Evolutionary conservation across 192 early-diverging fungal genomes (phyloP).

Genomic region (Globomyces pollinis-pini): DNA sequence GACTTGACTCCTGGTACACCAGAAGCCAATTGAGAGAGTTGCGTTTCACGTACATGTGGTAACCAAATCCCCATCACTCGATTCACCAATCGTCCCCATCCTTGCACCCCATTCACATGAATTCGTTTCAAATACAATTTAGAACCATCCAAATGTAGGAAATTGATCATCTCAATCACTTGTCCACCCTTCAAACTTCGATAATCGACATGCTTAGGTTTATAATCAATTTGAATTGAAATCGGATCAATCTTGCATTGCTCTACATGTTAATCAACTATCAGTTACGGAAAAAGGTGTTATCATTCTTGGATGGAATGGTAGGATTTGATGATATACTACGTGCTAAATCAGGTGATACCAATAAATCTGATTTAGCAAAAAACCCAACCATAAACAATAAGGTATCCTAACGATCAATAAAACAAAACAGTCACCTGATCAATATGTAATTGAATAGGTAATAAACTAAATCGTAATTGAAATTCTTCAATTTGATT

Average conservation of each 20-base stretch:
- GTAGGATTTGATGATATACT: too few relatives aligned
- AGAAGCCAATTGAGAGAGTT: constrained; percentile 80
- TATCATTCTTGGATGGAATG: too few relatives aligned
- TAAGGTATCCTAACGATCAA: constrained; percentile 85
- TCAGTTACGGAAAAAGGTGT: constrained; percentile 26
- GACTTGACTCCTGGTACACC: constrained; percentile 85
- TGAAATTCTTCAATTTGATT: constrained; percentile 50
- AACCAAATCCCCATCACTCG: constrained; percentile 71
- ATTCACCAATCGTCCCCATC: constrained; percentile 55
- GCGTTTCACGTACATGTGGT: constrained; percentile 86
- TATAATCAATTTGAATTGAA: constrained; percentile 87
- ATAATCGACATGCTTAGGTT: constrained; percentile 85
- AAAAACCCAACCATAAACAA: constrained; percentile 77
- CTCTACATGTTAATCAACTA: constrained; percentile 33
- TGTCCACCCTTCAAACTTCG: constrained; percentile 64
- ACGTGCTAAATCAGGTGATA: too few relatives aligned
- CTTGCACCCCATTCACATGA: constrained; percentile 67
- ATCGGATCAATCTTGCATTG: constrained; percentile 65
- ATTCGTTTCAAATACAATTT: constrained; percentile 78
- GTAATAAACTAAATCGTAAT: constrained; percentile 59
- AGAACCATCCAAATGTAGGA: constrained; percentile 86
- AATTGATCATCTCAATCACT: constrained; percentile 78
- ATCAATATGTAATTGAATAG: constrained; percentile 83
- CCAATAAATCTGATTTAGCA: too few relatives aligned
- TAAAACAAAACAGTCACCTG: too few relatives aligned